Conservation (phyloP, 345 rosid genomes). For the Murraya koenigii region DNA sequence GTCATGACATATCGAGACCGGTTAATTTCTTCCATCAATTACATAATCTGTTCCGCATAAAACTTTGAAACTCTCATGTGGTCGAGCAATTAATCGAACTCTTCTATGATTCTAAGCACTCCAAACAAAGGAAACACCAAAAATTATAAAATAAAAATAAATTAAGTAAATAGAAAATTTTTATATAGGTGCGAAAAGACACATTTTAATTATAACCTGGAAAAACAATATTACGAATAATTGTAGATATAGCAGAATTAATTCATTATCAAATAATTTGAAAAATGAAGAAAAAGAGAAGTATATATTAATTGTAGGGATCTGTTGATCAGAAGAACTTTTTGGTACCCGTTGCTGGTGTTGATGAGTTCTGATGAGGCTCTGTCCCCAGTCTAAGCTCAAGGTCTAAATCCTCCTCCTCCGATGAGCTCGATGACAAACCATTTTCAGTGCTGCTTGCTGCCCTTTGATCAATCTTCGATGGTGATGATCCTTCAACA, state of each 20-base stretch:
- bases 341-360: conserved; percentile 30
- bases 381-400: conserved; percentile 62
- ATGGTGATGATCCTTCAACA: conserved; percentile 20
- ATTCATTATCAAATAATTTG: not conserved
- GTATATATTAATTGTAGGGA: not conserved
- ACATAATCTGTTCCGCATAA: not conserved
- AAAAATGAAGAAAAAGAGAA: not conserved
- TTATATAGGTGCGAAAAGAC: not conserved
- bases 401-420: conserved; percentile 35
- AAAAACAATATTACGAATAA: not conserved
- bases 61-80: not conserved
- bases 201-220: not conserved
- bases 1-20: not conserved
- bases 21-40: not conserved
- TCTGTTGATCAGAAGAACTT: conserved; percentile 36
- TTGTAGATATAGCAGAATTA: not conserved
- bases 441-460: not conserved
- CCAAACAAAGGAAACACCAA: not conserved
- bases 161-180: not conserved
- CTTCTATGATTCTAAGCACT: not conserved
- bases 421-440: conserved; percentile 7
- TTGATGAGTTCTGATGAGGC: conserved; percentile 30
- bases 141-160: not conserved
- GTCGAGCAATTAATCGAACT: not conserved
- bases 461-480: conserved; percentile 4